Evolutionary conservation across 2,329 filamentous ascomycete genomes (phyloP), one percentile per base, ranked within the genome.

Genomic region (Bertia moriformis): DNA sequence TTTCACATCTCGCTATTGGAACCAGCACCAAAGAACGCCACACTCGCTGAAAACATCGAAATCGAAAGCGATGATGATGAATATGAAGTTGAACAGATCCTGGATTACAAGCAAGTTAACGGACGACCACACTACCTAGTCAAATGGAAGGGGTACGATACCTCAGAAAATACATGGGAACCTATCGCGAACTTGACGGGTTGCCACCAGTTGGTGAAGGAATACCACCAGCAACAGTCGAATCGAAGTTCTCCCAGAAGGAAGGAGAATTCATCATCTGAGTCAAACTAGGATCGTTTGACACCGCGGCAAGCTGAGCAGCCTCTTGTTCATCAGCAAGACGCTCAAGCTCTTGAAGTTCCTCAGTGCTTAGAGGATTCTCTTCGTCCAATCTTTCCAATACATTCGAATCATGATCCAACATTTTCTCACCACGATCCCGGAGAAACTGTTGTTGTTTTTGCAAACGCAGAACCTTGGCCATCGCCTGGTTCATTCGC

Each of bases 1-100:
- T 41, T 41, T 36, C 20, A 41, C 18, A 29, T 41, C 19, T 40
- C 38, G 14, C 22, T 41, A 38, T 29, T 41, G 29, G 40, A 41
- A 41, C 40, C 30, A 24, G 20, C 14, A 38, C 38, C 17, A 39
- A 39, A 37, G 15, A 35, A 7, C 17, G 32, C 32, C 7, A 15
- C 12, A 17, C 12, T 10, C 32, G 15, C 15, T 17, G 24, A 29
- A 29, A 35, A 35, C 10, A 10, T 10, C 7, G 32, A 10, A 10
- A 35, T 35, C 17, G 15, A 10, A 7, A 35, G 15, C 17, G 32
- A 12, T 7, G 15, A 7, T 10, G 32, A 35, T 10, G 32, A 35
- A 35, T 35, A 12, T 15, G 15, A 35, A 17, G 32, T 35, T 17
- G 32, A 35, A 10, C 17, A 7, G 7, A 17, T 35, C 10, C 15